phyloP scores from a whole-genome alignment of 2,329 filamentous ascomycete species.

The Monosporascus sp. region DNA sequence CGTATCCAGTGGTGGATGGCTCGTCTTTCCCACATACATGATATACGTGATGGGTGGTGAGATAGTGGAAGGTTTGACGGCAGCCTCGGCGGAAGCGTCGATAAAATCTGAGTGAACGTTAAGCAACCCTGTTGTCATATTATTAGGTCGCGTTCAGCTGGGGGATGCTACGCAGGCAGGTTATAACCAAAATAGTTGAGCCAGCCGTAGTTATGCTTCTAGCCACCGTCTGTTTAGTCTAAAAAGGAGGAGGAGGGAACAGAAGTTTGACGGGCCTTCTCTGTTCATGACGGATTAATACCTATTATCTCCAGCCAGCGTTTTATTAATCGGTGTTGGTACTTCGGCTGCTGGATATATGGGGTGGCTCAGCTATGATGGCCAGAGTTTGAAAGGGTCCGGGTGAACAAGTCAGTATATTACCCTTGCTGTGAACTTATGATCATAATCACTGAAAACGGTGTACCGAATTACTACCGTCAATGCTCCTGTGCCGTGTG shows the following conservation, averaged over 20 bases:
- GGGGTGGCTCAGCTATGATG: not conserved
- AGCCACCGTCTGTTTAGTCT: not conserved
- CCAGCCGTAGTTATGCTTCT: too few relatives aligned
- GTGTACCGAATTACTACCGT: too few relatives aligned
- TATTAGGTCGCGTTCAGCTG: not conserved
- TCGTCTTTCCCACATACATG: constrained; percentile 48
- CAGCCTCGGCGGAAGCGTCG: constrained; percentile 26
- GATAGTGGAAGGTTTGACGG: constrained; percentile 40
- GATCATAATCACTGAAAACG: too few relatives aligned
- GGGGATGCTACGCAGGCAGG: too few relatives aligned
- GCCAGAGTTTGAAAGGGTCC: too few relatives aligned
- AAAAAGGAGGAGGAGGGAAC: too few relatives aligned
- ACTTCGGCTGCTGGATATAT: constrained; percentile 1
- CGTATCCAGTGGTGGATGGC: constrained; percentile 45
- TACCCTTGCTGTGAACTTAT: too few relatives aligned
- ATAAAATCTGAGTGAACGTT: constrained; percentile 35
- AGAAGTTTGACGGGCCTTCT: too few relatives aligned
- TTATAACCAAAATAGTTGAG: too few relatives aligned
- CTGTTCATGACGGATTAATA: too few relatives aligned
- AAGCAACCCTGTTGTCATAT: not conserved
- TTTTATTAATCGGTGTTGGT: not conserved
- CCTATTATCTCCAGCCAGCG: not conserved
- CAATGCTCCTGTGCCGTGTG: too few relatives aligned
- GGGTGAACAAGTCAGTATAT: too few relatives aligned
- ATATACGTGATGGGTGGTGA: constrained; percentile 43